Evolutionary conservation across 1,139 yeast species (phyloP), one percentile per base, ranked within the genome.

Genomic region (Candida sojae): DNA sequence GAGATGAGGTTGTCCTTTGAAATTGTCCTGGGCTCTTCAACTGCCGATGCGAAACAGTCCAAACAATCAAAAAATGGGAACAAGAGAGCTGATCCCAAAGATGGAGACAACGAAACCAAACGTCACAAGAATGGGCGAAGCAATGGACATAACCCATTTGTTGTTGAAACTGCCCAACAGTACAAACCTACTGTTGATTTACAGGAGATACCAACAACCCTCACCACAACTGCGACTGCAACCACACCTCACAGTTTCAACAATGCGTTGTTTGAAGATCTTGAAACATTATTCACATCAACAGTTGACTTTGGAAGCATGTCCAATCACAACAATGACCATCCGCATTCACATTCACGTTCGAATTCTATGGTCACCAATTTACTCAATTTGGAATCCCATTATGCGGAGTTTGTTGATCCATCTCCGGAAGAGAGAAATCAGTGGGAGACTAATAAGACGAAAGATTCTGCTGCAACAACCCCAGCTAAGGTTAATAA

Each of bases 1-100:
- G 79, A 70, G 0, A 50, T 77, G 6, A 63, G 77, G 46, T 59
- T 79, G 6, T 65, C 74, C 1, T 80, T 79, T 53, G 81, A 76
- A 53, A 79, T 75, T 9, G 80, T 77, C 50, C 80, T 33, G 35
- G 17, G 35, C 7, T 33, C 35, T 6, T 33, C 35, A n/a, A 33
- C 13, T 12, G 21, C 17, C n/a, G 35, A 33, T 33, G 6, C 35
- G 7, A n/a, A 12, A 33, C 21, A 10, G 9, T n/a, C 21, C 10
- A 33, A 33, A 33, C 10, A n/a, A 3, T n/a, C 31, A 8, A 33
- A 33, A 6, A 12, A 17, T 12, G 17, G 35, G 8, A 33, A 12
- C 17, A 33, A 33, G 10, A 33, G 35, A 33, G 7, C 21, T 5
- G 35, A 2, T 12, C 12, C 23, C 8, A 12, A 35, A 17, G 13